Evolutionary conservation across 306 rosid genomes (phyloP).

Genomic region (Cicer judaicum): DNA sequence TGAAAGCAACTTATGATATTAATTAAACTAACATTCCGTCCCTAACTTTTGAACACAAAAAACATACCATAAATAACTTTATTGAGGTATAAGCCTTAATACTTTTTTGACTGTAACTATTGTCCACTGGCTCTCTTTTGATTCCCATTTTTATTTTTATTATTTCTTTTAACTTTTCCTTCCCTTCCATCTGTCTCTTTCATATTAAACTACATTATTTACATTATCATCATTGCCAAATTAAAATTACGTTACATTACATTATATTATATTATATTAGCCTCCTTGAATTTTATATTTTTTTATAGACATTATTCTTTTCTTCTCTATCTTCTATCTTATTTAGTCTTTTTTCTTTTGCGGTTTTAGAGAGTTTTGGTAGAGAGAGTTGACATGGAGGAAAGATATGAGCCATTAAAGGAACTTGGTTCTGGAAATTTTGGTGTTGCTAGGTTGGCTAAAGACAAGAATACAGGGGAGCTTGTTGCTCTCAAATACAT

Average conservation of each 20-base stretch:
- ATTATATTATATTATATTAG: slow-evolving; percentile 5
- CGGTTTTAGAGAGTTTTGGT: slow-evolving; percentile 23
- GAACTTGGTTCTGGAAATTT: slow-evolving; percentile 97
- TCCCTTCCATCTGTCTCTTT: not conserved
- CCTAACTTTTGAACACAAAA: not conserved
- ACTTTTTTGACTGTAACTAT: not conserved
- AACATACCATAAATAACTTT: not conserved
- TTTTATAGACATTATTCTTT: slow-evolving; percentile 6
- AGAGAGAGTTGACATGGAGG: slow-evolving; percentile 70
- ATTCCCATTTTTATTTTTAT: not conserved
- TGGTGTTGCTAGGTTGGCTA: slow-evolving; percentile 94
- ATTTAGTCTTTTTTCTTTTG: not conserved
- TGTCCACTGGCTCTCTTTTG: not conserved
- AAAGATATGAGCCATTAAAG: slow-evolving; percentile 84
- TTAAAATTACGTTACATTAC: not conserved
- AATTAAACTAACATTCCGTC: not conserved
- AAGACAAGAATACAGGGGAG: slow-evolving; percentile 80
- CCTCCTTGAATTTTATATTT: slow-evolving; percentile 13
- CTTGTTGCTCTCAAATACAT: slow-evolving; percentile 97
- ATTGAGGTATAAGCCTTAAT: not conserved
- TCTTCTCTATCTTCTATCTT: slow-evolving; percentile 9
- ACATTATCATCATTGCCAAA: slow-evolving; percentile 16
- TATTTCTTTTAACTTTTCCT: not conserved
- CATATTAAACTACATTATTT: not conserved
- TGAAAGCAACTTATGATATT: not conserved